Base-by-base conservation (phyloP, 306 rosid species). In the Prunus mira region DNA sequence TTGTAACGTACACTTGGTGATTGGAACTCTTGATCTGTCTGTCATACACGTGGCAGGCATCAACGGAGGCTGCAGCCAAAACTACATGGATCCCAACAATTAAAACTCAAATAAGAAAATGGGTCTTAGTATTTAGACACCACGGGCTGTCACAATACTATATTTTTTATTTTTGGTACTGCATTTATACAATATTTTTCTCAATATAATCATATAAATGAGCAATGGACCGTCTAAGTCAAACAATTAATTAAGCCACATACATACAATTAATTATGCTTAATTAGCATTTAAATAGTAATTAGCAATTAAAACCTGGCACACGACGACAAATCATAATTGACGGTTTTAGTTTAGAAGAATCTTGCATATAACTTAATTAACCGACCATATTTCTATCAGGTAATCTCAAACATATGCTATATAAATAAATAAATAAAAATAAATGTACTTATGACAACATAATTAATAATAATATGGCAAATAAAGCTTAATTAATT, bases 271-370 rank as follows among this genome's bases (percentile, higher is more conserved):
- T 32, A 5, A 5, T 32, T 38, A 38, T 38, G 43, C 9, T 38
- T 38, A 6, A 34, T 34, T 34, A 38, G 55, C 45, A 54, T 66
- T 54, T 34, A 34, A 45, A 38, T 65, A 65, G 22, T 46, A 65
- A 41, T 58, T 65, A 71, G 56, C 62, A 69, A 70, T 65, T 19
- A 64, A 69, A 13, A 27, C 46, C 68, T 80, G 71, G 58, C 85
- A 63, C 76, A 84, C 25, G 82, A 92, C 87, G 93, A 87, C 97
- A 89, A 84, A 85, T 88, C 76, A 79, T 32, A 86, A 79, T 69
- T 69, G 85, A 78, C 85, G 82, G 87, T 89, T 84, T 83, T 41
- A 22, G 55, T 84, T 32, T 41, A 19, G 47, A 76, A 72, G 88
- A 85, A 77, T 84, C 78, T 55, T 34, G 6, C 46, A 18, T 65